These are phyloP conservation scores for Aspergillus leporis DNA, from an alignment of 495 filamentous ascomycete genomes.

Conservation along the genomic window DNA sequence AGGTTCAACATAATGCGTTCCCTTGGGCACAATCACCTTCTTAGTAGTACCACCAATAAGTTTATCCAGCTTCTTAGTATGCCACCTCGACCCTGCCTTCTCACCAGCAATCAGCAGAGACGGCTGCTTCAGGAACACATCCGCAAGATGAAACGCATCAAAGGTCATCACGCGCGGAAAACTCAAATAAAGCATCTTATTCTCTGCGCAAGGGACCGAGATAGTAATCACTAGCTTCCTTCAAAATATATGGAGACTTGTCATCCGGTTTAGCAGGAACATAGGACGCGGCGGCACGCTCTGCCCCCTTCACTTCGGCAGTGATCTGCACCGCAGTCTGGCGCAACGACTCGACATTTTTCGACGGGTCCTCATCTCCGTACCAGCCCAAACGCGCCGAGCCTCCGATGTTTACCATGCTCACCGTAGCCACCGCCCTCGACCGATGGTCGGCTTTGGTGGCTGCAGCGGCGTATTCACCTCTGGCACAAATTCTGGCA, in stretches of 20 bases:
- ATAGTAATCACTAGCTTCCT: not conserved
- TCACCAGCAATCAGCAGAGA: too few species aligned
- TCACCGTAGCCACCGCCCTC: constrained; percentile 3
- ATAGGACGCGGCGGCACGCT: not conserved
- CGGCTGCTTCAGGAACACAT: too few species aligned
- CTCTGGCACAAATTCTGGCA: not conserved
- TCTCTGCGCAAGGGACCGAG: too few species aligned
- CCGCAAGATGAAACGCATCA: too few species aligned
- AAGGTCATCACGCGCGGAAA: too few species aligned
- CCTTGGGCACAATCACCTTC: too few species aligned
- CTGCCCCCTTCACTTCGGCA: too few species aligned
- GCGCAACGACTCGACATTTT: not conserved
- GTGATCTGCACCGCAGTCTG: not conserved
- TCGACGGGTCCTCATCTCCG: not conserved
- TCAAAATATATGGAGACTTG: not conserved
- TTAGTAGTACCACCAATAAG: too few species aligned
- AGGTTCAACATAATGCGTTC: too few species aligned
- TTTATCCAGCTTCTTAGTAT: too few species aligned
- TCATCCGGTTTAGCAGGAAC: not conserved
- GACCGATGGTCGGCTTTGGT: not conserved
- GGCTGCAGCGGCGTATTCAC: not conserved
- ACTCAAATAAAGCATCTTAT: too few species aligned
- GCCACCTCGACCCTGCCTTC: too few species aligned
- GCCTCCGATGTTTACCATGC: constrained; percentile 9
- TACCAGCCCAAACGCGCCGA: not conserved